Conservation (phyloP, 192 early-diverging fungal species). For the Podila epigama region DNA sequence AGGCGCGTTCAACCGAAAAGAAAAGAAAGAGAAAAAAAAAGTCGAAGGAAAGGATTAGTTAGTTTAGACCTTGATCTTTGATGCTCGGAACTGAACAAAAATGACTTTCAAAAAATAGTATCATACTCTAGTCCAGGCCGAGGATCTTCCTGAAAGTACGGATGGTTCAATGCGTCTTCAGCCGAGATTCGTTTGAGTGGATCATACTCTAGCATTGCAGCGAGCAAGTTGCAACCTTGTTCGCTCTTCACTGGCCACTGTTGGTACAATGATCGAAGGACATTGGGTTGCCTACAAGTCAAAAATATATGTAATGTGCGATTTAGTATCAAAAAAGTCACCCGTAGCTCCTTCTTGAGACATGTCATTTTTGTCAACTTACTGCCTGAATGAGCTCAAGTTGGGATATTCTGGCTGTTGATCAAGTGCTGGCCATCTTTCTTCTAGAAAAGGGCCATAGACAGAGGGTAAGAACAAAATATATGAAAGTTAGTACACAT, state of each 20-base stretch:
- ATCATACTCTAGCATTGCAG: constrained; percentile 81
- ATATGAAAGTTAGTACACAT: constrained; percentile 38
- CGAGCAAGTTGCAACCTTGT: constrained; percentile 71
- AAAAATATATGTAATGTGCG: background rate
- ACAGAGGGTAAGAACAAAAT: constrained; percentile 10
- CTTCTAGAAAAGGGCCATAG: constrained; percentile 49
- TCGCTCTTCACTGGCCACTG: constrained; percentile 58
- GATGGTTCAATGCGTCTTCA: constrained; percentile 78
- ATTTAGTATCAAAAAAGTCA: background rate
- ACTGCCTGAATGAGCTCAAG: constrained; percentile 66
- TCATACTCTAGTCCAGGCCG: constrained; percentile 64
- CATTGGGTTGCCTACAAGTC: constrained; percentile 27
- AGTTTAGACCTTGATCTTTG: background rate
- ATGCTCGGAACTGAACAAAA: background rate
- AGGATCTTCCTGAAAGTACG: constrained; percentile 83
- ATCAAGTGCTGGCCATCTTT: constrained; percentile 78
- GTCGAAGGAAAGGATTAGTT: background rate
- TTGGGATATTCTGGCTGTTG: constrained; percentile 74
- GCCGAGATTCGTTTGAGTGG: constrained; percentile 81
- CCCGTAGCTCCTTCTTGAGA: background rate
- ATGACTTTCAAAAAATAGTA: background rate
- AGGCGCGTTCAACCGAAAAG: too few relatives aligned
- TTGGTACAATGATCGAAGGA: constrained; percentile 29
- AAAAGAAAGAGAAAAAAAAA: background rate
- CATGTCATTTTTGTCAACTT: constrained; percentile 30